Evolutionary conservation across 176 grass and related monocot species (phyloP).

Genomic region (Carex littledalei): DNA sequence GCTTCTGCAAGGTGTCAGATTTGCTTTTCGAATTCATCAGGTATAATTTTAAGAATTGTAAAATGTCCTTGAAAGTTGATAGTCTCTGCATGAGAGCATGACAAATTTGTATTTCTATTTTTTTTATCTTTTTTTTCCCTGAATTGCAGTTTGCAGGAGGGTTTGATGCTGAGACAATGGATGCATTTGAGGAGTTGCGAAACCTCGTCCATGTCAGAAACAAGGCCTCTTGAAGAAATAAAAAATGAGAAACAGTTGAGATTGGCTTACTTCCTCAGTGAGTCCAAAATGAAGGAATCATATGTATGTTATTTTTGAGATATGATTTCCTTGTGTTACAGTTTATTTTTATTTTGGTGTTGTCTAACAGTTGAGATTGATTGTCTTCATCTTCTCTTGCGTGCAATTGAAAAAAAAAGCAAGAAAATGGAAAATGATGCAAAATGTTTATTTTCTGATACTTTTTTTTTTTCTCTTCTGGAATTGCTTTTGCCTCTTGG

Average conservation of each 20-base stretch:
- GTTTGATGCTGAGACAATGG: constrained; percentile 91
- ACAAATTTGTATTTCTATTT: too few relatives aligned
- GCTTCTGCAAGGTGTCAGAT: constrained; percentile 96
- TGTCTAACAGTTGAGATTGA: background rate
- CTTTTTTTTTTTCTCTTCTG: background rate
- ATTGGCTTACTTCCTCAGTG: constrained; percentile 67
- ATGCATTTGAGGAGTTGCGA: constrained; percentile 87
- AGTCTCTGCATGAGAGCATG: background rate
- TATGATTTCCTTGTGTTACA: background rate
- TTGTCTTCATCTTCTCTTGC: constrained; percentile 1
- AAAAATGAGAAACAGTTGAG: background rate
- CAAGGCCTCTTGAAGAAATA: constrained; percentile 34
- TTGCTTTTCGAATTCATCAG: constrained; percentile 99
- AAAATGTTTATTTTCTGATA: background rate
- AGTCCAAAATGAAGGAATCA: constrained; percentile 32
- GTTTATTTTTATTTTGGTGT: background rate
- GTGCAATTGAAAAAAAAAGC: background rate
- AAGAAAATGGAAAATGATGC: background rate
- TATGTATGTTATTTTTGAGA: constrained; percentile 17
- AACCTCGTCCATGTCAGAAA: constrained; percentile 92
- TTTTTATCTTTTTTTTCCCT: too few relatives aligned
- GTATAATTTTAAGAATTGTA: constrained; percentile 25
- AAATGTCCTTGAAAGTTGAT: background rate
- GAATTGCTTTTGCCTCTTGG: background rate
- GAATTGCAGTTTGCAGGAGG: constrained; percentile 85